Base-by-base conservation (phyloP, 1,284 basidiomycete species). In the Sphaerobolus stellatus region DNA sequence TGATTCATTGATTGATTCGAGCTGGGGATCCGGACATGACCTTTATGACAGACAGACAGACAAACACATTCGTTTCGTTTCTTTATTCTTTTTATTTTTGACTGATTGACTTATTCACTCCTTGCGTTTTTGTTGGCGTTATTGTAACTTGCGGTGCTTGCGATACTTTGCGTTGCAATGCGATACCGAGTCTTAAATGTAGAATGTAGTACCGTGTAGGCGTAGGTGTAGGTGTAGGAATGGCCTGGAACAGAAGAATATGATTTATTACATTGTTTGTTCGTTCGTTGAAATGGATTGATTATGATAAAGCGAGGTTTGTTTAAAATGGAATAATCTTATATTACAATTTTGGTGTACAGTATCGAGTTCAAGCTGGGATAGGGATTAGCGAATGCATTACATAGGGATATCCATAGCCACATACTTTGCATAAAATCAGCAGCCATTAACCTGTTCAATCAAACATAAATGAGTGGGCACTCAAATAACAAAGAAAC, bases 371-470 rank as follows among this genome's bases (percentile, higher is more conserved):
- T 28, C 48, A 31, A 24, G 24, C 33, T 50, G 16, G 5, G 28
- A 46, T 4, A 27, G 3, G 30, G 20, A 16, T 2, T 31, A 27
- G 20, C 5, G 16, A 14, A n/a, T 16, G 29, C n/a, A 22, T 13
- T 30, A 16, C 9, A n/a, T 28, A 45, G 27, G 20, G 16, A 18
- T 3, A n/a, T 9, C 27, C n/a, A 9, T n/a, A n/a, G n/a, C n/a
- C 13, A 60, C 67, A 30, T 36, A 86, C 86, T 75, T 68, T 90
- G 86, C 61, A 86, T 80, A 65, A 87, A 90, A 64, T 90, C 87
- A 30, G 87, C 87, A 25, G 86, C 86, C 55, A 87, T 69, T 14
- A 89, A 70, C 56, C 87, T 89, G 59, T 52, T 18, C 9, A 33
- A 28, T 7, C 16, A 30, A 52, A 48, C 41, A 28, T 47, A n/a